Conservation (phyloP, 2,329 filamentous ascomycete species). For the Lasiodiplodia sp. region DNA sequence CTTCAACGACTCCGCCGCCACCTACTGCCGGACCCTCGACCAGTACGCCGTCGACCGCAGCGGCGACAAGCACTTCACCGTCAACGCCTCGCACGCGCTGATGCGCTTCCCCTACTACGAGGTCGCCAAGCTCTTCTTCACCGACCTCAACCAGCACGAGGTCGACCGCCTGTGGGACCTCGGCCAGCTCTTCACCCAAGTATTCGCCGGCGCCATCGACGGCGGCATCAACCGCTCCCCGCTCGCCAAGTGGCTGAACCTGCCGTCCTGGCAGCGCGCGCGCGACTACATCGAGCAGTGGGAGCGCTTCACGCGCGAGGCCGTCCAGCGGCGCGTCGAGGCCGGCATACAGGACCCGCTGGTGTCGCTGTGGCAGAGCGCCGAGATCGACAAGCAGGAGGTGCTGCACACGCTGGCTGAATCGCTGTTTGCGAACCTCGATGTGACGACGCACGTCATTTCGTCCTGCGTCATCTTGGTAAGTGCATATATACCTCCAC, state of each 20-base stretch:
- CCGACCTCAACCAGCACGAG: slow-evolving; percentile 14
- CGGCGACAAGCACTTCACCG: neutral
- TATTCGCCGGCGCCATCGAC: neutral
- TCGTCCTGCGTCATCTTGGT: slow-evolving; percentile 14
- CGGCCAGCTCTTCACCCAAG: slow-evolving; percentile 21
- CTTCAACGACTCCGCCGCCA: slow-evolving; percentile 2
- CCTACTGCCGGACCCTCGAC: neutral
- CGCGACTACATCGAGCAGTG: slow-evolving; percentile 9
- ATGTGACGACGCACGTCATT: slow-evolving; percentile 28
- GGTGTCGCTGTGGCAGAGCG: neutral
- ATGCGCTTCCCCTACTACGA: slow-evolving; percentile 29
- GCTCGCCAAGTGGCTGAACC: slow-evolving; percentile 3
- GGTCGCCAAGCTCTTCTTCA: slow-evolving; percentile 22
- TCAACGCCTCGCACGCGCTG: slow-evolving; percentile 24
- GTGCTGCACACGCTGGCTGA: slow-evolving; percentile 28
- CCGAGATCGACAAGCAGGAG: slow-evolving; percentile 1
- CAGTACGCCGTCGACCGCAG: neutral
- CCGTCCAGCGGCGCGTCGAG: neutral
- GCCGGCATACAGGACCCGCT: neutral
- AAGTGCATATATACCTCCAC: neutral
- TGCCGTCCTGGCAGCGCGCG: neutral
- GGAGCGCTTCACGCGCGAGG: slow-evolving; percentile 18
- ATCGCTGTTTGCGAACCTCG: slow-evolving; percentile 28
- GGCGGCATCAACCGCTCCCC: slow-evolving; percentile 23
- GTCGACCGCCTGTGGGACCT: slow-evolving; percentile 25